Evolutionary conservation across 768 basidiomycete species (phyloP), one percentile per base, ranked within the genome.

Genomic region (Tricholoma sp.): DNA sequence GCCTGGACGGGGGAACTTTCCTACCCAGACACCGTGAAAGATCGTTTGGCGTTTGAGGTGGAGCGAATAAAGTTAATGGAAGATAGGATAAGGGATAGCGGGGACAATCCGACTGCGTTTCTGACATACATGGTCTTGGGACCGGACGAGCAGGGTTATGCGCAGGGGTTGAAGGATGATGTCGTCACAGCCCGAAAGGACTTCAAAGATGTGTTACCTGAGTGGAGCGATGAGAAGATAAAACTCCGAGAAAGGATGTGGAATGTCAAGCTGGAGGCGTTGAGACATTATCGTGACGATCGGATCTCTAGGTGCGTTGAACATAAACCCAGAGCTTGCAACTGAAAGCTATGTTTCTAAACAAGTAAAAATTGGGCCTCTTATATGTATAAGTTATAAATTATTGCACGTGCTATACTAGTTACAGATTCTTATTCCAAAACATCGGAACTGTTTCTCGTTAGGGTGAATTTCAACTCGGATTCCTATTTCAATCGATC

Each of bases 71-170:
- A 59, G 24, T 41, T 60, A 2, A 61, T 72, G n/a, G 59, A 66
- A 33, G 58, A 65, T 28, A 59, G 61, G 29, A 57, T 59, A 49
- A 49, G 68, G 13, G 53, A 57, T 8, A 53, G 52, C 32, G 55
- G 61, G 15, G 60, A 63, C 1, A 63, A 69, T 34, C 66, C 70
- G 3, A 72, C 73, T 0, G 66, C 72, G 13, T 67, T 76, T 20
- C 56, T 71, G 41, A 61, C 68, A n/a, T 78, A 72, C 54, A 68
- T 68, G n/a, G 66, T 75, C 8, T 59, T 78, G 37, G 70, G 65
- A 3, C 41, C 61, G 0, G 60, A 63, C 5, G 77, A 78, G 60
- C 66, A 72, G 61, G 65, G 58, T 6, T 77, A 74, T 55, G 75
- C 71, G 15, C 59, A 53, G n/a, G 66, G 52, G 2, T 61, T 78